Conservation (phyloP, 2,329 filamentous ascomycete species). For the Arthrobotrys entomopaga region DNA sequence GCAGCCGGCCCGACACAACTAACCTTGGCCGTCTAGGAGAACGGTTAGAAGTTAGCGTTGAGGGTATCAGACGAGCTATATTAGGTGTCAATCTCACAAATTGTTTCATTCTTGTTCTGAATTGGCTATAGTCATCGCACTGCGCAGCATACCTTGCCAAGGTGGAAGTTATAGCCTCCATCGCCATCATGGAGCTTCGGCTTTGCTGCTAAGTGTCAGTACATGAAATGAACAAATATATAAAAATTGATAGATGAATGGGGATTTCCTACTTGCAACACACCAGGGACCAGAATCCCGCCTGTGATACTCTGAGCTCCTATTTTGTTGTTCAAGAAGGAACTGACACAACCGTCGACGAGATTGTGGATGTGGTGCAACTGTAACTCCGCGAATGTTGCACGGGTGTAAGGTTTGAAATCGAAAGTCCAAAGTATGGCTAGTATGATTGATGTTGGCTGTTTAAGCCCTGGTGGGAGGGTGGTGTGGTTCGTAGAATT, state of each 20-base stretch:
- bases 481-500: constrained; percentile 25
- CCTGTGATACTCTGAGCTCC: constrained; percentile 41
- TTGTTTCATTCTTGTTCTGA: constrained; percentile 33
- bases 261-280: constrained; percentile 22
- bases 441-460: constrained; percentile 27
- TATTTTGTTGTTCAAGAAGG: constrained; percentile 40
- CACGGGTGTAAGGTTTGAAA: constrained; percentile 27
- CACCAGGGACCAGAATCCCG: constrained; percentile 25
- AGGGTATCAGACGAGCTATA: not conserved
- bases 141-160: constrained; percentile 36
- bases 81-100: constrained; percentile 16
- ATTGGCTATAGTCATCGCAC: constrained; percentile 39
- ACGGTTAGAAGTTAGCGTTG: too few species aligned
- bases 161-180: constrained; percentile 41
- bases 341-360: constrained; percentile 31
- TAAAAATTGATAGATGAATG: too few species aligned
- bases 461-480: constrained; percentile 25
- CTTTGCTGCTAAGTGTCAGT: constrained; percentile 22
- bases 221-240: too few species aligned
- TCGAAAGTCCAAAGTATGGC: constrained; percentile 29
- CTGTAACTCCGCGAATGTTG: constrained; percentile 12
- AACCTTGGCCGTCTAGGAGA: constrained; percentile 32
- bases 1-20: not conserved
- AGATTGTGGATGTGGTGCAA: constrained; percentile 24
- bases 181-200: constrained; percentile 39